Evolutionary conservation across 441 rosid genomes (phyloP).

Genomic region (Adansonia grandidieri): DNA sequence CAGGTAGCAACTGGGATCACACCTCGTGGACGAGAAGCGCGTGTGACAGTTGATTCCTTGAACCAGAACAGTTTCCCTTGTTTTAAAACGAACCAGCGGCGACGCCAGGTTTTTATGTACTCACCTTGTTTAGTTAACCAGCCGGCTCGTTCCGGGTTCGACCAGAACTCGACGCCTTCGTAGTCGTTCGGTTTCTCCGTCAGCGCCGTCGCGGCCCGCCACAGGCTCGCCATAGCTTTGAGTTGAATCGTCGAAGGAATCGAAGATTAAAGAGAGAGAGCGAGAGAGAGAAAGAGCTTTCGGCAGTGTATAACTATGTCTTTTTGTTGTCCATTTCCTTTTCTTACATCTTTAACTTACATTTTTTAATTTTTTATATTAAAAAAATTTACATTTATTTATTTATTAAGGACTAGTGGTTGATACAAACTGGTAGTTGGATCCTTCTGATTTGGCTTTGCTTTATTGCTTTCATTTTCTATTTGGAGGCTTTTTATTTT

Average conservation of each 20-base stretch:
- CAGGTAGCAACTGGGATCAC: constrained; percentile 67
- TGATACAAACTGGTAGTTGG: too few species aligned
- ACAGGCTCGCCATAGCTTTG: constrained; percentile 46
- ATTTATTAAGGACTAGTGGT: too few species aligned
- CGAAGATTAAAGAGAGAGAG: neutral
- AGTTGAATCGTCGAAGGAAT: constrained; percentile 19
- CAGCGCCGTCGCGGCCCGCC: constrained; percentile 62
- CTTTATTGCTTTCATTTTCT: too few species aligned
- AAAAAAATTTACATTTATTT: too few species aligned
- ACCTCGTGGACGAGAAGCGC: constrained; percentile 67
- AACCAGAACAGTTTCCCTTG: constrained; percentile 85
- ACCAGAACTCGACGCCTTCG: constrained; percentile 73
- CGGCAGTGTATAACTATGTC: neutral
- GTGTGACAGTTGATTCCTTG: constrained; percentile 64
- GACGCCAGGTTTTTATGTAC: constrained; percentile 82
- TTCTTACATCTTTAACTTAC: neutral
- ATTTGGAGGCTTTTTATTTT: too few species aligned
- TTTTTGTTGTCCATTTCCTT: neutral
- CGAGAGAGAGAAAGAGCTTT: neutral
- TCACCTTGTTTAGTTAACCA: constrained; percentile 85
- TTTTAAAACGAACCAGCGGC: constrained; percentile 80
- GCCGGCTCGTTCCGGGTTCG: constrained; percentile 69
- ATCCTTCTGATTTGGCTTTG: too few species aligned
- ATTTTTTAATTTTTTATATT: too few species aligned
- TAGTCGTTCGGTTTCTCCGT: constrained; percentile 54